A percentile compares a stretch with the other conserved stretches of the same genome.
Evolutionary conservation across 2,329 filamentous ascomycete genomes (phyloP).

Genomic region (Lasiodiplodia theobromae): DNA sequence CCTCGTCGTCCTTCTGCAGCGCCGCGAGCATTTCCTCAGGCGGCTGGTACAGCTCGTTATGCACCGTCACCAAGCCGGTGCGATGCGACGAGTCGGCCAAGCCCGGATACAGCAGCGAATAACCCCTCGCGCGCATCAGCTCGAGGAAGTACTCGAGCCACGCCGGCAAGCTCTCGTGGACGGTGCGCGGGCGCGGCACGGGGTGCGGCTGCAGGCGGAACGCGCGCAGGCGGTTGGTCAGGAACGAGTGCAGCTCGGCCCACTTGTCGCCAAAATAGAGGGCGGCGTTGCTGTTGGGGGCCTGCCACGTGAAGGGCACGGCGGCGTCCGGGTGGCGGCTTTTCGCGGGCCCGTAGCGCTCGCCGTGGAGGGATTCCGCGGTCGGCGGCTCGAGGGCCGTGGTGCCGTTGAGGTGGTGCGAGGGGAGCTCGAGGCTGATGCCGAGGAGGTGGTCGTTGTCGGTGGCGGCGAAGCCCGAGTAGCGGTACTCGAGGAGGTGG

Average conservation of each 20-base stretch:
- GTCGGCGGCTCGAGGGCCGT: slow-evolving; percentile 60
- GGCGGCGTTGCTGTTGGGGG: slow-evolving; percentile 80
- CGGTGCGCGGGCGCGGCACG: slow-evolving; percentile 43
- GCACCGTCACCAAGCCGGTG: slow-evolving; percentile 71
- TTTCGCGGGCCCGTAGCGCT: slow-evolving; percentile 35
- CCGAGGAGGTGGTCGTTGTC: slow-evolving; percentile 70
- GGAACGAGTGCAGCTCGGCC: slow-evolving; percentile 82
- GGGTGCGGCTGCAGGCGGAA: slow-evolving; percentile 36
- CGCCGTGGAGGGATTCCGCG: slow-evolving; percentile 45
- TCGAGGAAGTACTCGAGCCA: slow-evolving; percentile 82
- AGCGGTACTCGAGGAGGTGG: slow-evolving; percentile 75
- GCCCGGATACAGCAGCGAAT: slow-evolving; percentile 80
- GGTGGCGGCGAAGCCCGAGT: slow-evolving; percentile 61
- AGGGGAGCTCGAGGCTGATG: slow-evolving; percentile 79
- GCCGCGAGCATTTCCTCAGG: slow-evolving; percentile 69
- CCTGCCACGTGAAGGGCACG: slow-evolving; percentile 81
- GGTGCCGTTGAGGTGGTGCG: slow-evolving; percentile 67
- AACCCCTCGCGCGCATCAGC: slow-evolving; percentile 77
- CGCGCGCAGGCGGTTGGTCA: slow-evolving; percentile 66
- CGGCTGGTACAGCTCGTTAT: slow-evolving; percentile 74
- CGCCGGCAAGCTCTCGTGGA: slow-evolving; percentile 73
- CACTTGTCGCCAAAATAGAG: slow-evolving; percentile 87
- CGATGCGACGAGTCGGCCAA: slow-evolving; percentile 44
- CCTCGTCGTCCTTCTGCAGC: slow-evolving; percentile 2
- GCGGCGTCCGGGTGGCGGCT: slow-evolving; percentile 39